phyloP scores from a whole-genome alignment of 495 filamentous ascomycete genomes.

The Podospora comata region DNA sequence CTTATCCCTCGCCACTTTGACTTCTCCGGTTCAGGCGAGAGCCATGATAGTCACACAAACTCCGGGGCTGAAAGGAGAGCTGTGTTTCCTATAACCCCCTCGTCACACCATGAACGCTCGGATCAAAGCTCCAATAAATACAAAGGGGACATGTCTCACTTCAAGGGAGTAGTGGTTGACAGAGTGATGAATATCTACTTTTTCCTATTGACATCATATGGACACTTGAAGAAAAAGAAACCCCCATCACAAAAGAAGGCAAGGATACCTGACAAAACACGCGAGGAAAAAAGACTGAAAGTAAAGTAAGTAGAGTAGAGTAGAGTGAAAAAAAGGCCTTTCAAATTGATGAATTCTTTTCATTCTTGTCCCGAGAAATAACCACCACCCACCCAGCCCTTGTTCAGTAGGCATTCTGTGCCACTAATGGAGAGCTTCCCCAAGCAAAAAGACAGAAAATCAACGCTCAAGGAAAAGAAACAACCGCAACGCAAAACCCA shows the following conservation, averaged over 20 bases:
- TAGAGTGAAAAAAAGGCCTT: background rate
- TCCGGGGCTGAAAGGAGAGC: background rate
- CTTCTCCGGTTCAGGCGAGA: too few relatives aligned
- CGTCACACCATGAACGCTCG: background rate
- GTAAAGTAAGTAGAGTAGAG: background rate
- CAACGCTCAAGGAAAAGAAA: background rate
- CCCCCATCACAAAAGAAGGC: conserved; percentile 5
- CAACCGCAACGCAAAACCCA: background rate
- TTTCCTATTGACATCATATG: background rate
- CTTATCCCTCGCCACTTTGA: too few relatives aligned
- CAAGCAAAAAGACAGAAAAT: background rate
- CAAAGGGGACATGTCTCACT: background rate
- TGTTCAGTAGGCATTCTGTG: background rate
- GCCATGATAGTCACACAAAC: background rate
- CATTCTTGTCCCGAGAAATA: background rate
- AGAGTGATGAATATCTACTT: background rate
- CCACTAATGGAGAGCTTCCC: background rate
- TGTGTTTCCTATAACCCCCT: background rate
- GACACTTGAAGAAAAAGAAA: conserved; percentile 10
- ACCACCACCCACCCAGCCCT: background rate
- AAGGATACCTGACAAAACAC: background rate
- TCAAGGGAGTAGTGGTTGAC: background rate
- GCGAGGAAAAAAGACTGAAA: background rate
- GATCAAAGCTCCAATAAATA: background rate
- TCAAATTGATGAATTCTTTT: conserved; percentile 1